Evolutionary conservation across 805 yeast species (phyloP).

Genomic region (Ogataea chonburiensis): DNA sequence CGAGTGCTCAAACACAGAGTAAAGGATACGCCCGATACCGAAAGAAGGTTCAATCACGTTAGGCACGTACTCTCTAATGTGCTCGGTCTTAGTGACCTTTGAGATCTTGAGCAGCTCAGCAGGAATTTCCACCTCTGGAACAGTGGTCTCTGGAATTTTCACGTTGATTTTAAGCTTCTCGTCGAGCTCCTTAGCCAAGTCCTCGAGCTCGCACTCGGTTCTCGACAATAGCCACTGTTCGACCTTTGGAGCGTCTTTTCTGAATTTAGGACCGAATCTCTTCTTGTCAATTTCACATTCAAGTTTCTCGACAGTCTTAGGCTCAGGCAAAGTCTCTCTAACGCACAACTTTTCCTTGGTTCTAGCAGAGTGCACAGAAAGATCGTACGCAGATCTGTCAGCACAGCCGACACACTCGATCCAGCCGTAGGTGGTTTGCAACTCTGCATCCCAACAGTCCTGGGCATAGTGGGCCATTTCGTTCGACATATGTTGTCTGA

Average conservation of each 20-base stretch:
- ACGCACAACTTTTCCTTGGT: conserved; percentile 95
- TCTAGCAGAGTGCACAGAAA: conserved; percentile 90
- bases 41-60: conserved; percentile 98
- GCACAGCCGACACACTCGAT: conserved; percentile 99
- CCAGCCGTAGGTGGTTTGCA: conserved; percentile 97
- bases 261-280: conserved; percentile 96
- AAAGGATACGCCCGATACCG: conserved; percentile 97
- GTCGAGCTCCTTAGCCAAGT: conserved; percentile 65
- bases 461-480: conserved; percentile 99
- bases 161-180: conserved; percentile 62
- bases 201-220: conserved; percentile 83
- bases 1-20: conserved; percentile 88
- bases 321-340: conserved; percentile 84
- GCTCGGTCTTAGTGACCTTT: conserved; percentile 78
- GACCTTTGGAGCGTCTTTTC: conserved; percentile 93
- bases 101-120: conserved; percentile 69
- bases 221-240: conserved; percentile 74
- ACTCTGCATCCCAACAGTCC: conserved; percentile 99
- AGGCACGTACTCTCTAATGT: conserved; percentile 92
- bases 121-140: conserved; percentile 61
- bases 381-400: conserved; percentile 97
- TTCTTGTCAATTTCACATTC: conserved; percentile 91
- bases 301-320: conserved; percentile 74
- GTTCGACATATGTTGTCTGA: conserved; percentile 97
- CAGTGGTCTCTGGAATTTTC: conserved; percentile 62